Evolutionary conservation across 2,329 filamentous ascomycete genomes (phyloP), one percentile per base, ranked within the genome.

Genomic region (Tolypocladium tundrense): DNA sequence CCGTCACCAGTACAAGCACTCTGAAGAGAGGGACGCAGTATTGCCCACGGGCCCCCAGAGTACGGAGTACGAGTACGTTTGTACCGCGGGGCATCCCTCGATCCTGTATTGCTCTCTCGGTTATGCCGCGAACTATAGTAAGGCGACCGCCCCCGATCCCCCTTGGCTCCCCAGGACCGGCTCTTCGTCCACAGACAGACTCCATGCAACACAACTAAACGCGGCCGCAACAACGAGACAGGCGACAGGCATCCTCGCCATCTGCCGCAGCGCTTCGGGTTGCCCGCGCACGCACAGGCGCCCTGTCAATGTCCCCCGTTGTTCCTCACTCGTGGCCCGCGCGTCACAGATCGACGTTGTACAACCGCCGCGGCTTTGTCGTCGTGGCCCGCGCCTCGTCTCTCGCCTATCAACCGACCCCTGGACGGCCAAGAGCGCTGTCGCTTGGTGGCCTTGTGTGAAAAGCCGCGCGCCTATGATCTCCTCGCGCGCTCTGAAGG

Each of bases 291-390:
- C 51, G 43, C 42, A 27, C 37, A 33, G 10, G 42, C 54, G 33
- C 31, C 19, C 39, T 54, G 21, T 50, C 35, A 27, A 51, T 58
- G 57, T 21, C 19, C 55, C 42, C 55, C 42, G 35, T 60, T 54
- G 50, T 42, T 43, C 42, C 45, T 50, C 24, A 11, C 42, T n/a
- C 45, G 52, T 43, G 52, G 45, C 53, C 57, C 59, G 58, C 60
- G 59, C 58, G 63, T 60, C 60, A 58, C 61, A 58, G 58, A 62
- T 63, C 55, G 58, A 62, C 53, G 60, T 63, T 60, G 58, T 59
- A 62, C 59, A 58, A 60, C 53, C 59, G 53, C 57, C 56, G 40
- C 58, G 58, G 53, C 55, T 57, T 57, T 19, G 45, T 19, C 45
- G 45, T 14, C 43, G 27, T 33, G 45, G 27, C 14, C 27, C 19